Conservation (phyloP, 1,284 basidiomycete genomes). For the Ceratobasidium sp. region DNA sequence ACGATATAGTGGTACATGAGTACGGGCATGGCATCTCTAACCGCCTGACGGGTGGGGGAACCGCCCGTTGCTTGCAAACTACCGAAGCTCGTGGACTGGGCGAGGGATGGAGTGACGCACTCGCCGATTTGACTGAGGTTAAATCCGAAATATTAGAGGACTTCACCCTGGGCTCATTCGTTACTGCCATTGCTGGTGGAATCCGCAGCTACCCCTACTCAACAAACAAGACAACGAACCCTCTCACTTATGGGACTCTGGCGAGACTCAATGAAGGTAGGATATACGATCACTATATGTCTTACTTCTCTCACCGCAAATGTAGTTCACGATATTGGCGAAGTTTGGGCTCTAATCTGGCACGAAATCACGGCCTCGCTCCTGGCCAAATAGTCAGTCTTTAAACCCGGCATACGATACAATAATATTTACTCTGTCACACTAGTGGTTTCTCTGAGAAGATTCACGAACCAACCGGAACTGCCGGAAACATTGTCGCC, state of each 20-base stretch:
- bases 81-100: conserved; percentile 36
- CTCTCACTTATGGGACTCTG: conserved; percentile 31
- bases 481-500: no score
- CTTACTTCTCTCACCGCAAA: neutral
- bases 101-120: conserved; percentile 39
- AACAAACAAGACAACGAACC: conserved; percentile 36
- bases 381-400: no score
- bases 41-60: conserved; percentile 37
- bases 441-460: conserved; percentile 39
- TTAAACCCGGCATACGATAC: no score
- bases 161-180: conserved; percentile 36
- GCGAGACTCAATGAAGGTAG: conserved; percentile 11
- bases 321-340: conserved; percentile 38
- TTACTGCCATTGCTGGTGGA: conserved; percentile 11
- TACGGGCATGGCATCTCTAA: conserved; percentile 35
- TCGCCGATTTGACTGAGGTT: conserved; percentile 36
- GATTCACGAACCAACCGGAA: no score
- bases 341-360: conserved; percentile 39
- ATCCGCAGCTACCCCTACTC: conserved; percentile 39
- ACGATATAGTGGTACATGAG: conserved; percentile 38
- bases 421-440: neutral
- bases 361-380: conserved; percentile 31
- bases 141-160: conserved; percentile 29
- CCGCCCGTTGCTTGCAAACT: neutral
- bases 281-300: neutral